phyloP scores from a whole-genome alignment of 371 early-diverging fungal genomes.

The Syncephalastrum racemosum region DNA sequence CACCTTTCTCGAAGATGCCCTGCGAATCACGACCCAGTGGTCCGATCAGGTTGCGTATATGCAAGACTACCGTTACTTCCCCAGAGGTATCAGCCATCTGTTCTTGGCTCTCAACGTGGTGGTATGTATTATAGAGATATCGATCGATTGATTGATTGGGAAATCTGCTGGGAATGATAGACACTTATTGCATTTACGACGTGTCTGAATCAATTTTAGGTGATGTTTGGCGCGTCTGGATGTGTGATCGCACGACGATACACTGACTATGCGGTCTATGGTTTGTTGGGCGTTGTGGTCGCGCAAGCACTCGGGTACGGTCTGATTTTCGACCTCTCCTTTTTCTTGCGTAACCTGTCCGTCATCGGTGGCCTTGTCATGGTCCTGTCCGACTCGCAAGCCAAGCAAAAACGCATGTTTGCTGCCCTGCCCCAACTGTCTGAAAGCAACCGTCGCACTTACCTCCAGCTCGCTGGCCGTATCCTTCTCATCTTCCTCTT shows the following conservation, averaged over 20 bases:
- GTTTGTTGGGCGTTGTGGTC: conserved; percentile 73
- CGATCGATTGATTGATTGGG: no score
- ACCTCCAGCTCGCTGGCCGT: conserved; percentile 86
- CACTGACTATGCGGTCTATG: conserved; percentile 78
- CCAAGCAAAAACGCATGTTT: conserved; percentile 65
- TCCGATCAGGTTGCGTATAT: conserved; percentile 81
- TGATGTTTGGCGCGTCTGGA: conserved; percentile 79
- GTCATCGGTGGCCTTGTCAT: conserved; percentile 89
- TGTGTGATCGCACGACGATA: conserved; percentile 74
- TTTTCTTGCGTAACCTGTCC: conserved; percentile 87
- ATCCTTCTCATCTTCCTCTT: conserved; percentile 88
- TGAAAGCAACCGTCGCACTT: conserved; percentile 75
- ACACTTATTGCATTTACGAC: no score
- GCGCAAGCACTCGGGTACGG: conserved; percentile 90
- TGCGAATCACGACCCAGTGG: conserved; percentile 87
- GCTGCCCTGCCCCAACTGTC: conserved; percentile 80
- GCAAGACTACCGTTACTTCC: conserved; percentile 72
- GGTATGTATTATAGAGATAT: conserved; percentile 33
- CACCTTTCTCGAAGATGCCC: conserved; percentile 91
- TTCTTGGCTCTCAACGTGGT: conserved; percentile 78
- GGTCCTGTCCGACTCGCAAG: conserved; percentile 72
- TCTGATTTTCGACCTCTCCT: conserved; percentile 79
- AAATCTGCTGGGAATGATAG: no score
- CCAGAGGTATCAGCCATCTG: conserved; percentile 66
- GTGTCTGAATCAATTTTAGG: conserved; percentile 11